A percentile compares a stretch with the other conserved stretches of the same genome.
phyloP scores from a whole-genome alignment of 176 grass and related monocot genomes.

The Oryza coarctata region DNA sequence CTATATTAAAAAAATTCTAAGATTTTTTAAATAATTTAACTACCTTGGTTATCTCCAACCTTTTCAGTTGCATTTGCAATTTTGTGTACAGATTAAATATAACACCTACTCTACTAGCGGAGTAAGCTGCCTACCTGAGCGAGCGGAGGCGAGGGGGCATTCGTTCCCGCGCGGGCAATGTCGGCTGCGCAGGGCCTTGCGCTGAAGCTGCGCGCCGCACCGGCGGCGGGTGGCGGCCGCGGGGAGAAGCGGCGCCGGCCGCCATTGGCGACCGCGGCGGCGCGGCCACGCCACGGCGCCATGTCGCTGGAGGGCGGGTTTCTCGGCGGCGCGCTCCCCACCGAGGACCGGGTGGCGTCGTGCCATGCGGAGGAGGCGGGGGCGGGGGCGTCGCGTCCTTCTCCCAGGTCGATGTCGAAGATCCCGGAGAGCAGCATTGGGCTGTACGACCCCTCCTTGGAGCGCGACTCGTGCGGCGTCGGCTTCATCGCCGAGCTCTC shows the following conservation, averaged over 20 bases:
- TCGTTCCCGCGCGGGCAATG: slow-evolving; percentile 29
- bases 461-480: slow-evolving; percentile 68
- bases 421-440: slow-evolving; percentile 48
- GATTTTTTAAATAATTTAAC: not conserved
- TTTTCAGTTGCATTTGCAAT: not conserved
- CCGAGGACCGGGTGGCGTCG: not conserved
- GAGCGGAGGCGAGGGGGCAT: not conserved
- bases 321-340: slow-evolving; percentile 12
- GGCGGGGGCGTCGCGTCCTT: not conserved
- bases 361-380: not conserved
- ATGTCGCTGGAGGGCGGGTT: slow-evolving; percentile 20
- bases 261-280: not conserved
- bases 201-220: slow-evolving; percentile 34
- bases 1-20: not conserved
- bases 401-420: slow-evolving; percentile 47
- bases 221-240: slow-evolving; percentile 11
- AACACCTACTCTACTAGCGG: not conserved
- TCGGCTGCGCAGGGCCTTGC: slow-evolving; percentile 37
- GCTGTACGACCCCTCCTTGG: slow-evolving; percentile 57
- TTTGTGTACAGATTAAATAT: not conserved
- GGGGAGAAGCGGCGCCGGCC: not conserved
- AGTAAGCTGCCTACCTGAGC: not conserved
- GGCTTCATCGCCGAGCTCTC: slow-evolving; percentile 60
- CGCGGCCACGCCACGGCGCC: not conserved
- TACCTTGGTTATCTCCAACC: not conserved